Evolutionary conservation across 2,329 filamentous ascomycete species (phyloP), one percentile per base, ranked within the genome.

Genomic region (Sporothrix phasma): DNA sequence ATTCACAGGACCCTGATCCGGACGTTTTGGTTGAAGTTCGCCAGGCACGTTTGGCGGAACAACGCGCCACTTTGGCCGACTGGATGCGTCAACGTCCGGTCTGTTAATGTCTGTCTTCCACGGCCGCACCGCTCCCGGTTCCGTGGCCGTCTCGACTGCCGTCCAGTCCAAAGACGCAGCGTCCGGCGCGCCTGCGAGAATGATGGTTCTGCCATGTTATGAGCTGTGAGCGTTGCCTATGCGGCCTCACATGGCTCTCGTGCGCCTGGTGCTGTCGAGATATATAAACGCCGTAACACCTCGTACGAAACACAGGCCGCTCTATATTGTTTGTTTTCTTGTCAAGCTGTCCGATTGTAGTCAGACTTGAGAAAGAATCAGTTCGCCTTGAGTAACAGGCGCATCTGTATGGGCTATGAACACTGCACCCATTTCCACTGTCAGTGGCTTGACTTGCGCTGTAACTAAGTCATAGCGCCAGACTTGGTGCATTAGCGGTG

Each of bases 181-280:
- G 39, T 79, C 74, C 2, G 88, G 88, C n/a, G 87, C 85, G 26
- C 88, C 88, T 13, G 74, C 63, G 53, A 77, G 69, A 29, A 77
- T 70, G 7, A 77, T 54, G 24, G 75, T 54, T 64, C 70, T 56
- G 29, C 59, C 67, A 66, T 76, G 3, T 31, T 22, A 2, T 22
- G 53, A 7, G 31, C 53, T 5, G 22, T 2, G 15, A 15, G 2
- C 17, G n/a, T 3, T 39, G 31, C 3, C 10, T 24, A 17, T 39
- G 26, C 34, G 5, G 41, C 41, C 41, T 43, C 41, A 24, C 51
- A 56, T 56, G 19, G n/a, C 31, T 39, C 3, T 17, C 0, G n/a
- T 5, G 6, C 29, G 4, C 5, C 13, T 19, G 22, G 3, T 47
- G 11, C 1, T 6, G 1, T n/a, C 41, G 8, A 4, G n/a, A n/a